Evolutionary conservation across 1,139 yeast species (phyloP), one percentile per base, ranked within the genome.

Genomic region (Kluyveromyces sp.): DNA sequence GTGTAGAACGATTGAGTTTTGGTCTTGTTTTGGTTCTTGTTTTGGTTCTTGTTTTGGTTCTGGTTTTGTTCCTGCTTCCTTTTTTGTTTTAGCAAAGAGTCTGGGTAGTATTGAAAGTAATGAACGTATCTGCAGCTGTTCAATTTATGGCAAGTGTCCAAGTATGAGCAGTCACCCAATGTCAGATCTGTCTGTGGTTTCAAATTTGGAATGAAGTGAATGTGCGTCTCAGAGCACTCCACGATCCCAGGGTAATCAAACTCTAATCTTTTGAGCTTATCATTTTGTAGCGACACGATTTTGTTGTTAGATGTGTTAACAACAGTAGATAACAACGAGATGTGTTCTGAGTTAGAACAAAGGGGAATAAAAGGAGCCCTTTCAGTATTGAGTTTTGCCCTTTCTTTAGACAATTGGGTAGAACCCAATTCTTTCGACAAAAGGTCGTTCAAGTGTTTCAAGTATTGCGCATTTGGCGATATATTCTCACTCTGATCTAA

Each of bases 161-260:
- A 72, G 59, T 90, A 90, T 3, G 96, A 89, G 59, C 97, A 90
- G 63, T 90, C 97, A 0, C 97, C 97, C n/a, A 87, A 64, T 26
- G 72, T 67, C 1, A 66, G 48, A 58, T 90, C 97, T 0, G 96
- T 80, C 47, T 73, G 76, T 25, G 65, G 60, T 45, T 72, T 74
- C 40, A 79, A 64, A 21, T 83, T 70, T 1, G 90, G 89, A 30
- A 84, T 67, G 56, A 71, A 80, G 62, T 84, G 94, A 44, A 77
- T 73, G 50, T 77, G 78, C 0, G 56, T 55, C 36, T 68, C 65
- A 7, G 74, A 58, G 56, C 92, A 84, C 25, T 58, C 52, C 7
- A 58, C 46, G 6, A 70, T 52, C 3, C 55, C 59, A 4, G 54
- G 50, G 66, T 47, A 60, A 41, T 52, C 60, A 39, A 52, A 61